Conservation (phyloP, 2,329 filamentous ascomycete species). For the Fusarium verrucosum region DNA sequence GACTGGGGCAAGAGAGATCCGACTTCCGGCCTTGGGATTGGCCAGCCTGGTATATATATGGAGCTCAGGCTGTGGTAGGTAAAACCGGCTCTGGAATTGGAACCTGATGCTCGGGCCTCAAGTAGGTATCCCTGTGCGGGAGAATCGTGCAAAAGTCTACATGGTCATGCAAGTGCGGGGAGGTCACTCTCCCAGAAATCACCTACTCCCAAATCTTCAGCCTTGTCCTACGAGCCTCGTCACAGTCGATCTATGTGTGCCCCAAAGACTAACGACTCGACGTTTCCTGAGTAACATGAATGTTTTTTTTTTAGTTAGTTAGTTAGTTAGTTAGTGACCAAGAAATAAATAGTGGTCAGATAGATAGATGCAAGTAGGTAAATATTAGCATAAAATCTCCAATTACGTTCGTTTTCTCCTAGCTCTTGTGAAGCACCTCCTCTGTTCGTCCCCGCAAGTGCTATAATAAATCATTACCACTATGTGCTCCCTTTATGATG, state of each 20-base stretch:
- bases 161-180: conserved; percentile 29
- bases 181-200: conserved; percentile 31
- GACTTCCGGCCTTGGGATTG: conserved; percentile 26
- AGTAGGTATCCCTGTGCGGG: conserved; percentile 27
- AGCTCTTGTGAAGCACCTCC: conserved; percentile 3
- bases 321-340: not conserved
- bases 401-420: conserved; percentile 35
- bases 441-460: not conserved
- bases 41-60: conserved; percentile 16
- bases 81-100: conserved; percentile 26
- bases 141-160: conserved; percentile 27
- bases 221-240: conserved; percentile 34
- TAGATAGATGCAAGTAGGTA: not conserved
- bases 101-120: conserved; percentile 36
- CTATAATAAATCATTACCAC: conserved; percentile 41
- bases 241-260: conserved; percentile 15
- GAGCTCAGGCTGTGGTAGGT: conserved; percentile 34
- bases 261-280: conserved; percentile 30
- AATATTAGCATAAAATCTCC: conserved; percentile 27
- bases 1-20: conserved; percentile 38
- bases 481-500: conserved; percentile 41
- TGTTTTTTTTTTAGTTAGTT: no score
- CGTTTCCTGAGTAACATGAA: conserved; percentile 12
- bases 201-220: conserved; percentile 13
- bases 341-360: not conserved